Evolutionary conservation across 345 rosid species (phyloP), one percentile per base, ranked within the genome.

Genomic region (Gossypioides kirkii): DNA sequence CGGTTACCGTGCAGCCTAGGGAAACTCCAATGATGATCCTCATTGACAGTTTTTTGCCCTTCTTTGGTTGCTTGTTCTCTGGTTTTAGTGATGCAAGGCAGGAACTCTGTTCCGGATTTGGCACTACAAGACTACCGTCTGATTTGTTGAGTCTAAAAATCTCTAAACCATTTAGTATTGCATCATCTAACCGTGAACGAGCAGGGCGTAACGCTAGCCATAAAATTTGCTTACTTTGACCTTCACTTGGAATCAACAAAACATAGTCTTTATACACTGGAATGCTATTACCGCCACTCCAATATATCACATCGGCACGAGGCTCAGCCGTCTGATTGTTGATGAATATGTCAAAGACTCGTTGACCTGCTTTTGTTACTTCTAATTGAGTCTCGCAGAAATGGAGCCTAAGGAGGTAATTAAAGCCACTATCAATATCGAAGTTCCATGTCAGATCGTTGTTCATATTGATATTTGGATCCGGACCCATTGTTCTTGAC

Each of bases 121-220:
- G 80, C 8, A 82, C 84, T 8, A 85, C 85, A 53, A 86, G 73
- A 69, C 66, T 79, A 43, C 74, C 52, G 3, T 70, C 61, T 0
- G 4, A 22, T 1, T 41, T 28, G 20, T 61, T 46, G 60, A 56
- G 73, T 67, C 80, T 86, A 77, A 86, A 83, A 10, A 86, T 64
- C 80, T 86, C 86, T 25, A 82, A 28, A 18, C 87, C 86, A 17
- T 79, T 82, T 49, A 84, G 28, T 11, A 77, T 65, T 14, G 79
- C 82, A 69, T 84, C 88, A 3, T 64, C 76, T 45, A 14, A 78
- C 12, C 17, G 12, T 1, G 88, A 59, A 2, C n/a, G 9, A 2
- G 38, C n/a, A 2, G 85, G 81, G 14, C 77, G 79, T 69, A 84
- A 32, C 0, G 79, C 81, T 9, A 84, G 54, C 28, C 66, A 59